Percentiles rank a stretch among this genome's conserved stretches.
Conservation (phyloP, 2,329 filamentous ascomycete genomes). For the Aspergillus novofumigatus region DNA sequence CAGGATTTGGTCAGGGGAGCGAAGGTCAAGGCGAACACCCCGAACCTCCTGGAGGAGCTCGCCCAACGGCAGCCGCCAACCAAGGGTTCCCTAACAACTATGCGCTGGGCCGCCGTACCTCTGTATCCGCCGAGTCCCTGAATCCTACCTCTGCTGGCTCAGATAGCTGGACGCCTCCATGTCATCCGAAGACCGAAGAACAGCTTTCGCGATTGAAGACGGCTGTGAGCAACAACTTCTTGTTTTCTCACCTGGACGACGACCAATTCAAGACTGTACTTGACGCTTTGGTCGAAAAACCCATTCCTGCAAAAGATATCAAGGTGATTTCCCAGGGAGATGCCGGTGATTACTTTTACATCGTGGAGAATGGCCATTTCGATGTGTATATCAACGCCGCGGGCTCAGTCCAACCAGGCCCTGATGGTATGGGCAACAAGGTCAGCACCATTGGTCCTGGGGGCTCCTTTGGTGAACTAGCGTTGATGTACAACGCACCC, state of each 20-base stretch:
- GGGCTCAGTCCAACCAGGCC: slow-evolving; percentile 73
- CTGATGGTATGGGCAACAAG: slow-evolving; percentile 75
- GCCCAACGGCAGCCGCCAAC: slow-evolving; percentile 22
- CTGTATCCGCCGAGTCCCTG: slow-evolving; percentile 92
- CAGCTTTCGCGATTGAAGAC: slow-evolving; percentile 74
- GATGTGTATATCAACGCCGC: slow-evolving; percentile 82
- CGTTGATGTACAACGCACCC: slow-evolving; percentile 97
- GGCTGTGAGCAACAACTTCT: slow-evolving; percentile 83
- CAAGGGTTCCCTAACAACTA: slow-evolving; percentile 74
- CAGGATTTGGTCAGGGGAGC: slow-evolving; percentile 16
- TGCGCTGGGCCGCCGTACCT: slow-evolving; percentile 88
- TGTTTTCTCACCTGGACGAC: slow-evolving; percentile 92
- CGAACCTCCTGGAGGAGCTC: slow-evolving; percentile 19
- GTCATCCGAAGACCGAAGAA: slow-evolving; percentile 75
- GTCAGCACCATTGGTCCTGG: slow-evolving; percentile 80
- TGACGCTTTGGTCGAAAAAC: slow-evolving; percentile 88
- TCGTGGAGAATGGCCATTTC: slow-evolving; percentile 86
- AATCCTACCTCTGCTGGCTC: slow-evolving; percentile 79
- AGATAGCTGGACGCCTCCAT: slow-evolving; percentile 86
- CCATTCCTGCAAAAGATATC: slow-evolving; percentile 84
- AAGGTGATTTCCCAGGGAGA: slow-evolving; percentile 95
- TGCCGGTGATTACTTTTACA: slow-evolving; percentile 94
- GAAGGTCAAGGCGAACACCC: slow-evolving; percentile 19
- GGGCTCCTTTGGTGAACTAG: slow-evolving; percentile 92
- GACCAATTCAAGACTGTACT: slow-evolving; percentile 85